Conservation (phyloP, 2,329 filamentous ascomycete species). For the Aspergillus japonicus region DNA sequence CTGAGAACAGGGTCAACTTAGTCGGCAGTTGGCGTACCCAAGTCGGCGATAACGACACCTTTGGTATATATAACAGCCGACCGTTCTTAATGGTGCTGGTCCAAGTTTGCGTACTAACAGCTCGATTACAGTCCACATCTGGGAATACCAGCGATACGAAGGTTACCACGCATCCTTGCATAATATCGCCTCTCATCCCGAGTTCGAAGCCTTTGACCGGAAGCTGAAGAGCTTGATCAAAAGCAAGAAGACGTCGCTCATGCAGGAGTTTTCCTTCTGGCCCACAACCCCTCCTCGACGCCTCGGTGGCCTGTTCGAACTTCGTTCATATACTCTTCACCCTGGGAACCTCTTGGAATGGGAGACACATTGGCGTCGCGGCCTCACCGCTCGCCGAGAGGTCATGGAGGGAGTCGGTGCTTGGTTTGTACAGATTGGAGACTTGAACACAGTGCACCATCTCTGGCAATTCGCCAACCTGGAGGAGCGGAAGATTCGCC, state of each 20-base stretch:
- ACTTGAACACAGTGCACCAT: constrained; percentile 96
- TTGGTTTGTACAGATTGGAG: constrained; percentile 98
- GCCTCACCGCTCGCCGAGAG: constrained; percentile 83
- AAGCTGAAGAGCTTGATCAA: constrained; percentile 84
- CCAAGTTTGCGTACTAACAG: constrained; percentile 28
- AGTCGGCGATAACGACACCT: constrained; percentile 94
- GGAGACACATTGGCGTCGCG: constrained; percentile 97
- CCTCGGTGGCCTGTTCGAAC: constrained; percentile 89
- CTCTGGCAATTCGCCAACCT: constrained; percentile 98
- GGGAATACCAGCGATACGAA: constrained; percentile 97
- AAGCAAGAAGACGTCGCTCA: constrained; percentile 82
- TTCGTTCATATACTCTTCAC: constrained; percentile 93
- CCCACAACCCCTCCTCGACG: constrained; percentile 87
- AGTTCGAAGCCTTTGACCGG: constrained; percentile 77
- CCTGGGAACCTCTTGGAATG: constrained; percentile 95
- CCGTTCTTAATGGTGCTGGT: neutral
- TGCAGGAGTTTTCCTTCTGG: constrained; percentile 99
- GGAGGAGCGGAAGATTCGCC: constrained; percentile 83
- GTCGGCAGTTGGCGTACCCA: constrained; percentile 98
- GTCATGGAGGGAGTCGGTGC: constrained; percentile 98
- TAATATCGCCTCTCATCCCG: constrained; percentile 77
- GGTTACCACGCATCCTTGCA: constrained; percentile 92
- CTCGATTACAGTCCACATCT: constrained; percentile 79
- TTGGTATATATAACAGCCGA: constrained; percentile 62
- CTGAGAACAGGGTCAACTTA: constrained; percentile 90